Evolutionary conservation across 306 rosid species (phyloP).

Genomic region (Gillenia trifoliata): DNA sequence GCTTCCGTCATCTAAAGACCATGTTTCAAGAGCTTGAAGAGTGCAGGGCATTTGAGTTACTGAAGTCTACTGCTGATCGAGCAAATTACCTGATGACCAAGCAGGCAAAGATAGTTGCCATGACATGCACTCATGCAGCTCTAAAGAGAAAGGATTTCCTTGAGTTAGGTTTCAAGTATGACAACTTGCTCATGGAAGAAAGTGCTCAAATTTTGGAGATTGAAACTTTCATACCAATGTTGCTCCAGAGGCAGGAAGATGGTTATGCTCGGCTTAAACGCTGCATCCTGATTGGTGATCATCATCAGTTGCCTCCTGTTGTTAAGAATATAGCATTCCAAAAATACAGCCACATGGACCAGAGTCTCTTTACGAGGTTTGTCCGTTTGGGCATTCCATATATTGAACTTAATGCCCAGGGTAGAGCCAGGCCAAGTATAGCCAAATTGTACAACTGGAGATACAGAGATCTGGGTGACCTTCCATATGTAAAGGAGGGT

Average conservation of each 20-base stretch:
- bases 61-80: constrained; percentile 95
- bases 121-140: constrained; percentile 99
- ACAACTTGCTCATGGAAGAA: constrained; percentile 98
- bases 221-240: constrained; percentile 97
- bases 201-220: constrained; percentile 98
- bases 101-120: constrained; percentile 99
- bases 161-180: constrained; percentile 96
- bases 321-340: constrained; percentile 99
- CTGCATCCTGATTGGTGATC: constrained; percentile 96
- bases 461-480: constrained; percentile 95
- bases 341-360: constrained; percentile 98
- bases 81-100: constrained; percentile 97
- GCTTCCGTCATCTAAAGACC: constrained; percentile 85
- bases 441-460: constrained; percentile 96
- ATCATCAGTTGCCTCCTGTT: constrained; percentile 97
- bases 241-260: constrained; percentile 98
- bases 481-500: constrained; percentile 66
- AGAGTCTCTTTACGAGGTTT: constrained; percentile 91
- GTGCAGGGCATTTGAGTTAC: constrained; percentile 91
- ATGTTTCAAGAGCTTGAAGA: constrained; percentile 99
- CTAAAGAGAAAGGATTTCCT: constrained; percentile 95
- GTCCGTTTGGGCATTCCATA: constrained; percentile 96
- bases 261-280: constrained; percentile 98
- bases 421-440: constrained; percentile 94
- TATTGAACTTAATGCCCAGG: constrained; percentile 98